These are phyloP conservation scores for Kodamaea restingae DNA, from an alignment of 805 yeast genomes.

Conservation along the genomic window DNA sequence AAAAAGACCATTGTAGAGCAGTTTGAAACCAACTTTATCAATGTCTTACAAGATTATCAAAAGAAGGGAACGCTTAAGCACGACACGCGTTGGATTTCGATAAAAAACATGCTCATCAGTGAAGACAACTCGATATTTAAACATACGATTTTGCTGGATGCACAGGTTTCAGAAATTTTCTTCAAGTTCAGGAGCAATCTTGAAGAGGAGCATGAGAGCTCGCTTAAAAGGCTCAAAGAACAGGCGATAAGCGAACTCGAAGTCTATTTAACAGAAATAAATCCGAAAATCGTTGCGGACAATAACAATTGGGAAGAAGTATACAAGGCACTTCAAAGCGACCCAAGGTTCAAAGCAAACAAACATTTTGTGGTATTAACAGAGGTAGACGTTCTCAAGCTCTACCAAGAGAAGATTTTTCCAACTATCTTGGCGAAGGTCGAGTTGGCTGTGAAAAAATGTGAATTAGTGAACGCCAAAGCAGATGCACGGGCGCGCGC, in stretches of 20 bases:
- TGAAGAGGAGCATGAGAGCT: constrained; percentile 23
- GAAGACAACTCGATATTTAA: constrained; percentile 66
- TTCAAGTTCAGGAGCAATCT: constrained; percentile 45
- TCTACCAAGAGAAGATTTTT: constrained; percentile 41
- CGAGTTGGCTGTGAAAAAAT: constrained; percentile 17
- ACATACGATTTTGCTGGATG: constrained; percentile 56
- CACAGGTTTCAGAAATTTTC: constrained; percentile 53
- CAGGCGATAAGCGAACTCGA: constrained; percentile 53
- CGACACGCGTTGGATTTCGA: constrained; percentile 62
- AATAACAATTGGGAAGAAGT: constrained; percentile 37
- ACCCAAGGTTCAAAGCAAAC: constrained; percentile 55
- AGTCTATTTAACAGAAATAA: constrained; percentile 43
- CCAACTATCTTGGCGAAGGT: constrained; percentile 23
- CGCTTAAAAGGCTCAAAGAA: constrained; percentile 26
- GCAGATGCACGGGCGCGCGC: constrained; percentile 65
- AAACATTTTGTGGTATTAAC: constrained; percentile 50
- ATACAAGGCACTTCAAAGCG: constrained; percentile 34
- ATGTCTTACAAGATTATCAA: constrained; percentile 39
- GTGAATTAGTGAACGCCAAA: constrained; percentile 43
- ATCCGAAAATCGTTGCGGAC: constrained; percentile 24
- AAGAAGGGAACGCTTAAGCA: constrained; percentile 40
- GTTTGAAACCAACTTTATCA: constrained; percentile 51
- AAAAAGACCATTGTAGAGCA: constrained; percentile 51
- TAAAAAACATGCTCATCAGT: constrained; percentile 43
- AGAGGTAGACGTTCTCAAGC: constrained; percentile 55